Evolutionary conservation across 2,329 filamentous ascomycete species (phyloP), one percentile per base, ranked within the genome.

Genomic region (Trichoderma aggressivum): DNA sequence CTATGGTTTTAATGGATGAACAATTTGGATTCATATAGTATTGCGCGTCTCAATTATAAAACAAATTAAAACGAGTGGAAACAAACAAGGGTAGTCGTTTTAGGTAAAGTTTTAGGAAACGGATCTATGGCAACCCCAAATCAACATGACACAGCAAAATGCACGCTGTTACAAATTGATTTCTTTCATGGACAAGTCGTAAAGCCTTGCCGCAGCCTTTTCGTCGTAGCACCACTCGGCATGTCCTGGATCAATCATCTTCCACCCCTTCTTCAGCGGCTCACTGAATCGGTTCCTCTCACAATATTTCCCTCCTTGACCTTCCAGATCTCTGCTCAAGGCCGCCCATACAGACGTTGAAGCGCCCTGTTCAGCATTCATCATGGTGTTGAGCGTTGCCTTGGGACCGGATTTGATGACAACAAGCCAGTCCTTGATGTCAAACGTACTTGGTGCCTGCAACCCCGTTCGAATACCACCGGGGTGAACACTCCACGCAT

Each of bases 261-360:
- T 67, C 28, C 36, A 72, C 10, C 64, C 70, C 39, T 66, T 62
- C 59, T 66, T 70, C 10, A 55, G 24, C 8, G 50, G 72, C 60
- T 70, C 64, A 26, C 71, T 72, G 10, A 70, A 56, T 14, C 58
- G 64, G 34, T 66, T 72, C 3, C 72, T 62, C 30, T 80, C 79
- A 16, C 86, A 74, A 74, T 86, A 87, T 72, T 78, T 80, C 1
- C 84, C 84, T 7, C 84, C 86, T 72, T 79, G 82, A 2, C 79
- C 81, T 74, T 85, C 82, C 76, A 80, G 82, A 8, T 80, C 81
- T 64, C 77, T 79, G 7, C 75, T 78, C 5, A 84, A 72, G 0
- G 83, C 83, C 0, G 82, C 84, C 77, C 79, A 84, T 1, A 85
- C 79, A 6, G 80, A 80, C 7, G 85, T 86, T 0, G 85, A 82